Evolutionary conservation across 805 yeast species (phyloP), one percentile per base, ranked within the genome.

Genomic region (Kuraishia hungarica): DNA sequence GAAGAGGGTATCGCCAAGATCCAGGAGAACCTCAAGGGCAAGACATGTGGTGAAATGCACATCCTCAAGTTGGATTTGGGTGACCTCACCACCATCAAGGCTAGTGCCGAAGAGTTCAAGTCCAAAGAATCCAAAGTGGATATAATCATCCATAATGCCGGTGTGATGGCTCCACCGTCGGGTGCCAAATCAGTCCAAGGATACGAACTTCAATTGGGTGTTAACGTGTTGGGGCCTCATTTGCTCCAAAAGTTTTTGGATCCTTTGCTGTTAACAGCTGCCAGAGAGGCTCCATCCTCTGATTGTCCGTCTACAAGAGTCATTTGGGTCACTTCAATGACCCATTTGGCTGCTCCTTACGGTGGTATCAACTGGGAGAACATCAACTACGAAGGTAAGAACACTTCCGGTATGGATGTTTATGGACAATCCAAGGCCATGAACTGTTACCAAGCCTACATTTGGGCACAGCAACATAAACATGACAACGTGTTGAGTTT

Each of bases 191-290:
- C 82, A 2, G 62, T 52, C 13, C 81, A 80, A 63, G 81, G 79
- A 8, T 72, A 67, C 55, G 83, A 80, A 53, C 54, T 67, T 39
- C 78, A 75, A 54, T 62, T 77, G 48, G 83, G 80, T 8, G 72
- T 74, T 20, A 80, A 80, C 61, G 71, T 62, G 19, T 58, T 80
- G 13, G 83, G 77, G 1, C 77, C 79, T 24, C 76, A 70, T 53
- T 61, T 77, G 17, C 63, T 80, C 22, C 74, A 77, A 57, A 68
- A 70, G 54, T 61, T 68, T 23, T 61, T 77, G 50, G 67, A 66
- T 23, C 76, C 76, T 8, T 56, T 75, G 3, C 57, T 80, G 19
- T 55, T 69, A 22, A 59, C 67, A 28, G 65, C 77, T 1, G 67
- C 72, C 2, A 56, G 62, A 48, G 55, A 54, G 2, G 61, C 6